Base-by-base conservation (phyloP, 768 basidiomycete species). In the Candolleomyces eurysporus region DNA sequence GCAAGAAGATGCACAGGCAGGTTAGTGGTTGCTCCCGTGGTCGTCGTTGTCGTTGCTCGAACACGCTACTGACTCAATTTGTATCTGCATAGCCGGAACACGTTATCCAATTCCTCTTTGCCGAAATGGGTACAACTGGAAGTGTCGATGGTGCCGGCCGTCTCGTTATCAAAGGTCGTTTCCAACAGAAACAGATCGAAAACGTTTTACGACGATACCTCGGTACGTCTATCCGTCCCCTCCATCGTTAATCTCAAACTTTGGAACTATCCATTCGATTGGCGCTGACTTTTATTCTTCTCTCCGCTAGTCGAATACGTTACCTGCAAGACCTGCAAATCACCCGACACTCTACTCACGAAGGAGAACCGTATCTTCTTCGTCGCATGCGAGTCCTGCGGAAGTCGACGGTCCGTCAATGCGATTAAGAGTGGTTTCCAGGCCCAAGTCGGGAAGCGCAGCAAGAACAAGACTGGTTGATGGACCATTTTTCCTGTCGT, bases 311-410 rank as follows among this genome's bases (percentile, higher is more conserved):
- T 96, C 63, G 96, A 98, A 79, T 98, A 98, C 76, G 96, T 98
- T 63, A 96, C 96, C 43, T 99, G 97, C 86, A 96, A 97, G 77
- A 98, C 96, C 45, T 99, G 97, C 84, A 99, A 98, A 79, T 98
- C 96, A 0, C 93, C 93, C 49, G 97, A 99, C 74, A 99, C 97
- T 2, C 85, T 97, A 19, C 85, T 99, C 42, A 89, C 91, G 31
- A 99, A 98, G 76, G 96, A 98, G 78, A 97, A 97, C 75, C 92
- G 97, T 77, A 93, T 99, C 72, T 98, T 96, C 83, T 99, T 99
- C 84, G 91, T 93, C 86, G 84, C 92, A 0, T 95, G 93, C 78
- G 90, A 95, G 75, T 90, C 91, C 6, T 96, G 94, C 67, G 94
- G 93, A 2, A 91, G 89, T 66, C 80, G 92, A 68, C 88, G 96